Conservation (phyloP, 768 basidiomycete species). For the Suillus luteus region DNA sequence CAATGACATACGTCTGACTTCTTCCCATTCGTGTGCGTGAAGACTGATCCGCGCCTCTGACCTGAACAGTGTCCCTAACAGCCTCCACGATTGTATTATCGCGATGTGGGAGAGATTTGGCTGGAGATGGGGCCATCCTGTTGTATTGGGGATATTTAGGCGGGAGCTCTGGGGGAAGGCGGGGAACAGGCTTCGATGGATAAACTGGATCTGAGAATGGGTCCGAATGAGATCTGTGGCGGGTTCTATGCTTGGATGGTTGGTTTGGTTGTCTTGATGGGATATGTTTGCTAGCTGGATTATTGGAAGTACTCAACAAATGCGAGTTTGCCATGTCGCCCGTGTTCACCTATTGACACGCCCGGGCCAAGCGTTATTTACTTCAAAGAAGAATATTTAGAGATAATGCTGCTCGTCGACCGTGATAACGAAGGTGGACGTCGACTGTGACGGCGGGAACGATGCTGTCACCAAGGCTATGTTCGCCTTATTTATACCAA, state of each 20-base stretch:
- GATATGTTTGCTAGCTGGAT: constrained; percentile 25
- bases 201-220: constrained; percentile 49
- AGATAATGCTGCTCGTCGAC: not conserved
- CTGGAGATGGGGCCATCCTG: constrained; percentile 29
- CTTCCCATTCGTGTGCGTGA: constrained; percentile 53
- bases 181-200: constrained; percentile 35
- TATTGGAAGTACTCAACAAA: constrained; percentile 8
- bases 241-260: constrained; percentile 33
- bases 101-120: constrained; percentile 36
- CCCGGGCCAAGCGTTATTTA: constrained; percentile 9
- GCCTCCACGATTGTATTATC: constrained; percentile 54
- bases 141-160: constrained; percentile 29
- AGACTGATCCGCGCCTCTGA: constrained; percentile 46
- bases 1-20: constrained; percentile 52
- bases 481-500: constrained; percentile 2
- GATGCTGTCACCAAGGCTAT: constrained; percentile 9
- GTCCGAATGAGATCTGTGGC: constrained; percentile 51
- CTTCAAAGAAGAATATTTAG: not conserved
- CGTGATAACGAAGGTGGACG: constrained; percentile 12
- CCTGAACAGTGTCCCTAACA: constrained; percentile 67
- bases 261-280: constrained; percentile 27
- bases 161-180: constrained; percentile 43
- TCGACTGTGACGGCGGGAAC: constrained; percentile 11
- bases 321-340: constrained; percentile 22
- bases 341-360: constrained; percentile 29